Evolutionary conservation across 371 early-diverging fungal genomes (phyloP).

Genomic region (Saksenaea vasiformis): DNA sequence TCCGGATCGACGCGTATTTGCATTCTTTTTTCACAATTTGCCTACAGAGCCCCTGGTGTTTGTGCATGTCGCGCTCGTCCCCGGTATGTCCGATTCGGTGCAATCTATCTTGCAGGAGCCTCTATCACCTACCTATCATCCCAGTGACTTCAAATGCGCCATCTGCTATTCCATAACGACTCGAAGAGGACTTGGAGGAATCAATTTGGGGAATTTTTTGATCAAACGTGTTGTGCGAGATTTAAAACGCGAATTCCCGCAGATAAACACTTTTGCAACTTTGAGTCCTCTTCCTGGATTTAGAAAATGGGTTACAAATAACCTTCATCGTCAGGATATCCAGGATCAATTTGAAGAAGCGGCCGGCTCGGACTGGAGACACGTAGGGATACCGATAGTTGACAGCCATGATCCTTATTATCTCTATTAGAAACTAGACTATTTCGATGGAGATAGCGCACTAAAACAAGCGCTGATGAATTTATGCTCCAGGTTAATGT

Average conservation of each 20-base stretch:
- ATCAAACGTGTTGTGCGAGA: constrained; percentile 84
- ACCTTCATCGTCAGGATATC: constrained; percentile 11
- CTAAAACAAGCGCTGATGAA: constrained; percentile 64
- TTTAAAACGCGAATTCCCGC: constrained; percentile 64
- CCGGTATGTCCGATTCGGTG: constrained; percentile 59
- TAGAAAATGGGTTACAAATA: constrained; percentile 67
- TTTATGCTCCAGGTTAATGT: constrained; percentile 67
- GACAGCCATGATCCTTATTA: background rate
- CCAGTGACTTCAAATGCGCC: constrained; percentile 57
- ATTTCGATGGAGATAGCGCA: constrained; percentile 25
- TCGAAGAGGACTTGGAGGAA: constrained; percentile 77
- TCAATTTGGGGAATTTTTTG: constrained; percentile 84
- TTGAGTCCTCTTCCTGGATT: constrained; percentile 88
- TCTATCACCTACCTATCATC: constrained; percentile 22
- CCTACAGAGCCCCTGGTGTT: constrained; percentile 81
- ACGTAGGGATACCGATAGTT: constrained; percentile 14
- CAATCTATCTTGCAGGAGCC: constrained; percentile 67
- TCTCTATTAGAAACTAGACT: constrained; percentile 10
- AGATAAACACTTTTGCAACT: constrained; percentile 77
- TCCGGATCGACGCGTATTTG: constrained; percentile 77
- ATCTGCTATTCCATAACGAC: constrained; percentile 91
- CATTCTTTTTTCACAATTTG: constrained; percentile 73
- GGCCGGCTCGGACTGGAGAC: constrained; percentile 11
- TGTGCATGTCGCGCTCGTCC: constrained; percentile 77
- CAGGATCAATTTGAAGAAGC: constrained; percentile 10